Evolutionary conservation across 139 green algal genomes (phyloP), one percentile per base, ranked within the genome.

Genomic region (Tetraselmis chui): DNA sequence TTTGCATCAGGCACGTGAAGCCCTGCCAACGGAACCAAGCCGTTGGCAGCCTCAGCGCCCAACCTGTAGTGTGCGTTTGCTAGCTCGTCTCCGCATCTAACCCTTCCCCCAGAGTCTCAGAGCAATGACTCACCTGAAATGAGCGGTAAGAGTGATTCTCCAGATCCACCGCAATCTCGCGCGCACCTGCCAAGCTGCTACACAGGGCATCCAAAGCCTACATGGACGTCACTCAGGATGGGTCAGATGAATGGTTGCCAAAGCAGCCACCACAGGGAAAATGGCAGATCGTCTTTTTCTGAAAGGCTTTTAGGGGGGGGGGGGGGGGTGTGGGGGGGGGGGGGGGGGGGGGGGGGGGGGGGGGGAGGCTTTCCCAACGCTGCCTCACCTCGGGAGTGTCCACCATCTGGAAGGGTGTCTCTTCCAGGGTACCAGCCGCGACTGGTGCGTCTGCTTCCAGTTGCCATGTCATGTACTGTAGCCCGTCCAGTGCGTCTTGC

Each of bases 1-100:
- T 30, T 87, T 99, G 95, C 89, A 98, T 93, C 26, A 98, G 88
- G 86, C 95, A 98, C 23, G 89, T 93, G 87, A 98, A 97, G 67
- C 95, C 95, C 79, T 92, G 88, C 80, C 90, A n/a, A n/a, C n/a
- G n/a, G n/a, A n/a, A n/a, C n/a, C n/a, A n/a, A n/a, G n/a, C n/a
- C n/a, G n/a, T n/a, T n/a, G n/a, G n/a, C n/a, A n/a, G n/a, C n/a
- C n/a, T n/a, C n/a, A n/a, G n/a, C n/a, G n/a, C n/a, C n/a, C n/a
- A n/a, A n/a, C n/a, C n/a, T n/a, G n/a, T n/a, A n/a, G n/a, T n/a
- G n/a, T n/a, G n/a, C n/a, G n/a, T n/a, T n/a, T n/a, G n/a, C n/a
- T n/a, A n/a, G n/a, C n/a, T n/a, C n/a, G n/a, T n/a, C n/a, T n/a
- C n/a, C n/a, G n/a, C n/a, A n/a, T n/a, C n/a, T n/a, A n/a, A n/a